Conservation (phyloP, 805 yeast species). For the Wickerhamiella dianesei region DNA sequence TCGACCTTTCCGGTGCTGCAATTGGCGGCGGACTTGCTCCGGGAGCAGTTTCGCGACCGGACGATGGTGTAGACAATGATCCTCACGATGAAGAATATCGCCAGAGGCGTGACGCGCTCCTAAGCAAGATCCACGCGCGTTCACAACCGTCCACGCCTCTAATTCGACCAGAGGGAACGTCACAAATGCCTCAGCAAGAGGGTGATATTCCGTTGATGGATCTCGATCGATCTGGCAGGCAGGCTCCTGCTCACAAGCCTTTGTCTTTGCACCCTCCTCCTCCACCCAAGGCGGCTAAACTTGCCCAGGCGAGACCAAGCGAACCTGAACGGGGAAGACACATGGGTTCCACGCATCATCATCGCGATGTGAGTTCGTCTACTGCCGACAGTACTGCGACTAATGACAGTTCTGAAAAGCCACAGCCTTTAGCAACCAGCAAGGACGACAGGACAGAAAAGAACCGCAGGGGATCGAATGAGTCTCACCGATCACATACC, state of each 20-base stretch:
- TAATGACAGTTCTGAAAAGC: not conserved
- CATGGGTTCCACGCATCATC: not conserved
- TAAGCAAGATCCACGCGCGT: slow-evolving; percentile 4
- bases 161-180: not conserved
- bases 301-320: too few species aligned
- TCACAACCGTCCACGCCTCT: not conserved
- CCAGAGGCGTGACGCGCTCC: slow-evolving; percentile 14
- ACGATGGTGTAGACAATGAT: slow-evolving; percentile 11
- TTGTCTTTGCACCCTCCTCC: not conserved
- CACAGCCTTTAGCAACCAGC: not conserved
- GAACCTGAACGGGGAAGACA: too few species aligned
- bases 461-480: not conserved
- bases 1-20: slow-evolving; percentile 20
- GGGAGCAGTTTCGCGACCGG: slow-evolving; percentile 16
- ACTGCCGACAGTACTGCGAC: not conserved
- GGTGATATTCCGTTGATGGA: slow-evolving; percentile 3
- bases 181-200: not conserved
- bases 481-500: not conserved
- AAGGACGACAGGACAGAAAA: not conserved
- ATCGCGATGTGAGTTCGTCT: not conserved
- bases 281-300: slow-evolving; percentile 1
- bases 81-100: slow-evolving; percentile 16
- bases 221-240: too few species aligned
- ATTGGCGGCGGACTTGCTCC: slow-evolving; percentile 26
- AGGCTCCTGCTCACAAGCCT: too few species aligned